A percentile compares a stretch with the other conserved stretches of the same genome.
phyloP scores from a whole-genome alignment of 371 early-diverging fungal species.

The Rhizoclosmatium hyalinum region DNA sequence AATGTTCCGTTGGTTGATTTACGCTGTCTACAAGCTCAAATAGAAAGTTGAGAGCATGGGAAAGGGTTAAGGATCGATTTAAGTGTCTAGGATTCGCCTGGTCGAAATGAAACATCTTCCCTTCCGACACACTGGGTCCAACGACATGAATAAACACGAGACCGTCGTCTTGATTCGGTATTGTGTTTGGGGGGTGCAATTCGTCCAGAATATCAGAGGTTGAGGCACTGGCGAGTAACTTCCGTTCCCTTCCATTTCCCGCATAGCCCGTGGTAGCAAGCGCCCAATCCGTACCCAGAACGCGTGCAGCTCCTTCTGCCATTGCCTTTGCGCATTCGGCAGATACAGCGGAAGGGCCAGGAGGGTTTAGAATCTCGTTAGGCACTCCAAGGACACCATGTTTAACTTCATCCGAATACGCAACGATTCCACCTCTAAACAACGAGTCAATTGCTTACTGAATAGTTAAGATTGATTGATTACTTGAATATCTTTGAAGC shows the following conservation, averaged over 20 bases:
- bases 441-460: too few species aligned
- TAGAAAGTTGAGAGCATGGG: too few species aligned
- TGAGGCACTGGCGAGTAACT: background rate
- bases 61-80: background rate
- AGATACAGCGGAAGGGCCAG: conserved; percentile 16
- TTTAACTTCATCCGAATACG: conserved; percentile 28
- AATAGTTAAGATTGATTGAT: background rate
- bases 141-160: conserved; percentile 23
- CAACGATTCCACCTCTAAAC: conserved; percentile 25
- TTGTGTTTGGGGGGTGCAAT: background rate
- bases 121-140: conserved; percentile 7
- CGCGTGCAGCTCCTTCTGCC: conserved; percentile 21
- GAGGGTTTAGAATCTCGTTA: conserved; percentile 8
- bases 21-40: too few species aligned
- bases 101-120: background rate
- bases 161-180: background rate
- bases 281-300: conserved; percentile 21
- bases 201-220: background rate
- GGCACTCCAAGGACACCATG: conserved; percentile 7
- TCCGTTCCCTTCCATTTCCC: background rate
- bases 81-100: background rate
- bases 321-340: conserved; percentile 18
- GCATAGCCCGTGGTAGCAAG: conserved; percentile 34
- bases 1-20: too few species aligned
- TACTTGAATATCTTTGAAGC: background rate